Conservation (phyloP, 129 eudicot species). For the Kitagawia praeruptora region DNA sequence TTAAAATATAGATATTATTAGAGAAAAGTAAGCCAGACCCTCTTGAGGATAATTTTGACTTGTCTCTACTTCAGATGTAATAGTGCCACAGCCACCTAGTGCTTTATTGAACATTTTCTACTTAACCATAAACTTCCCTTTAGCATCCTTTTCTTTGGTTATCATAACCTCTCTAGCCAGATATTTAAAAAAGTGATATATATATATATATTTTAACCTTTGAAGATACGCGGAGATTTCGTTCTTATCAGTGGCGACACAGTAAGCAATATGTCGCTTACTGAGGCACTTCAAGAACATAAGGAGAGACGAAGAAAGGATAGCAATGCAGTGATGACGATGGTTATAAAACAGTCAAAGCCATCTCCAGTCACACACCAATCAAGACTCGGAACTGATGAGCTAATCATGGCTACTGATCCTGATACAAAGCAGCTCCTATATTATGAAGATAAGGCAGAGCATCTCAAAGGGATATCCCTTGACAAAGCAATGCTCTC, state of each 20-base stretch:
- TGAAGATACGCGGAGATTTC: constrained; percentile 78
- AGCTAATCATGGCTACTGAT: constrained; percentile 79
- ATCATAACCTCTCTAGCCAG: not conserved
- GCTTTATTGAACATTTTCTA: not conserved
- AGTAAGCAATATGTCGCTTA: constrained; percentile 82
- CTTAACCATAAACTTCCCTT: not conserved
- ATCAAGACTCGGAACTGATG: constrained; percentile 92
- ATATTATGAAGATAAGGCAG: constrained; percentile 69
- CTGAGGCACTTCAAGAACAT: constrained; percentile 79
- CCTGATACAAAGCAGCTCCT: constrained; percentile 75
- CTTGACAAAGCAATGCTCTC: constrained; percentile 68
- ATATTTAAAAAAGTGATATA: not conserved
- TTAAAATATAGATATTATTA: not conserved
- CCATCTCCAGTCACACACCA: constrained; percentile 71
- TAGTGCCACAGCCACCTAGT: not conserved
- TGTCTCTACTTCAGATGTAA: not conserved
- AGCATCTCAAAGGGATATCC: constrained; percentile 45
- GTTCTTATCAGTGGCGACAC: constrained; percentile 95
- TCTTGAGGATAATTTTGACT: not conserved
- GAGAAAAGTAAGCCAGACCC: not conserved
- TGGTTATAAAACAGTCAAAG: constrained; percentile 82
- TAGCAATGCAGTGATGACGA: constrained; percentile 87
- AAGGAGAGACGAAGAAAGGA: constrained; percentile 78
- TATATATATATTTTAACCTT: not conserved
- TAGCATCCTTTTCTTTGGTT: not conserved